Conservation (phyloP, 805 yeast species). For the Teunomyces funiuensis region DNA sequence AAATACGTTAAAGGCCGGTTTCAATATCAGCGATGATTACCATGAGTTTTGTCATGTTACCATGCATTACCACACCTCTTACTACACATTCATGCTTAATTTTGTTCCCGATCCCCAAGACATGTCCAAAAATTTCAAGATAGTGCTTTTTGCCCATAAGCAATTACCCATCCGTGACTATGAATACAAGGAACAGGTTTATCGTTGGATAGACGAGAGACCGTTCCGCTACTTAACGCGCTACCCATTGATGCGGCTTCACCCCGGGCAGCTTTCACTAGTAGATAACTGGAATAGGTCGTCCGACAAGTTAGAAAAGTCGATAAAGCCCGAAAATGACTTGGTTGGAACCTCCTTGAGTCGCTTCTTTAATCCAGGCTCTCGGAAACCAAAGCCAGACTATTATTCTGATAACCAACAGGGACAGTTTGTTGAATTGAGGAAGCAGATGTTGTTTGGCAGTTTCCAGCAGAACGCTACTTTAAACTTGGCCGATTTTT, state of each 20-base stretch:
- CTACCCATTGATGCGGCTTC: background rate
- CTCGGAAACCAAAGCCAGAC: background rate
- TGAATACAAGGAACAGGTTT: constrained; percentile 8
- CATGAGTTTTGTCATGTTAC: constrained; percentile 1
- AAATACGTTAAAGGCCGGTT: background rate
- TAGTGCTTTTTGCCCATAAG: constrained; percentile 8
- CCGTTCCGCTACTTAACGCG: background rate
- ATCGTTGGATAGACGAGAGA: constrained; percentile 9
- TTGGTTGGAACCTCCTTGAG: background rate
- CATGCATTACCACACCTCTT: background rate
- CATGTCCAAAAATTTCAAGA: background rate
- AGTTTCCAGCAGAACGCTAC: constrained; percentile 3
- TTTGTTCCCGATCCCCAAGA: background rate
- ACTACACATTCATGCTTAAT: background rate
- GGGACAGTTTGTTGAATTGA: background rate
- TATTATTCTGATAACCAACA: constrained; percentile 1
- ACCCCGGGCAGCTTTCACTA: constrained; percentile 6
- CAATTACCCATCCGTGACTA: constrained; percentile 10
- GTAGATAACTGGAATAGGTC: constrained; percentile 9
- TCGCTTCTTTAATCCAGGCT: background rate
- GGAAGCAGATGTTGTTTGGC: background rate
- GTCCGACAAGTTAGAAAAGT: constrained; percentile 3
- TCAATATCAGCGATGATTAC: background rate
- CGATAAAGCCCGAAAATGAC: background rate
- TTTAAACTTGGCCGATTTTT: background rate